Evolutionary conservation across 2,329 filamentous ascomycete genomes (phyloP).

Genomic region (Cytospora mali): DNA sequence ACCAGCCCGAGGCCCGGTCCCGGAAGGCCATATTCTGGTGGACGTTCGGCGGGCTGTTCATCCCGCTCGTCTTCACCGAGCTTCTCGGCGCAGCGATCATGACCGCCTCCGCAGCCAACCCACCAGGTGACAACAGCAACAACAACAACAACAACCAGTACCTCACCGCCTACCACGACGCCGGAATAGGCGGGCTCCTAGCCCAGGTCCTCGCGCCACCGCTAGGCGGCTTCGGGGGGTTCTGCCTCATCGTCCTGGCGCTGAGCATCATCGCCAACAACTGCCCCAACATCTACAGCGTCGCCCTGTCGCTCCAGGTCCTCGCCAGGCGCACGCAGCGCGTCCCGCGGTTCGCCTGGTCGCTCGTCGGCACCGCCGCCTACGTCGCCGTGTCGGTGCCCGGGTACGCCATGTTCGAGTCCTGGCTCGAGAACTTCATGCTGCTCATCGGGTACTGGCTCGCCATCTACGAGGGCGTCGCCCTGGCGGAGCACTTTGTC

Average conservation of each 20-base stretch:
- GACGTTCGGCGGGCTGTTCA: conserved; percentile 69
- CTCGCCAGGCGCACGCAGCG: conserved; percentile 59
- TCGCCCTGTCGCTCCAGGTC: conserved; percentile 68
- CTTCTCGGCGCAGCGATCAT: conserved; percentile 72
- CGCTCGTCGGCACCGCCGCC: conserved; percentile 59
- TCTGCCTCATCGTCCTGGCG: conserved; percentile 69
- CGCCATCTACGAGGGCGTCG: conserved; percentile 70
- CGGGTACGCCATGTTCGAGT: conserved; percentile 66
- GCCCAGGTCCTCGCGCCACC: conserved; percentile 64
- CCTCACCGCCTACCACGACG: conserved; percentile 41
- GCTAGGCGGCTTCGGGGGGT: conserved; percentile 70
- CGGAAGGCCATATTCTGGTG: conserved; percentile 67
- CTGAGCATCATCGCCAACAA: conserved; percentile 72
- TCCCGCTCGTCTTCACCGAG: conserved; percentile 74
- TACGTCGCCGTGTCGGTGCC: conserved; percentile 73
- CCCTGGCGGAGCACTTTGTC: conserved; percentile 67
- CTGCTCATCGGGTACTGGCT: conserved; percentile 72
- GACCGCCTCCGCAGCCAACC: conserved; percentile 61
- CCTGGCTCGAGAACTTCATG: conserved; percentile 72
- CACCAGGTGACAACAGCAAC: neutral
- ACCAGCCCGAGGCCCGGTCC: conserved; percentile 66
- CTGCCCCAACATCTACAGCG: conserved; percentile 73
- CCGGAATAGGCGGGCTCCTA: conserved; percentile 66
- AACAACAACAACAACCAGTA: conserved; percentile 55
- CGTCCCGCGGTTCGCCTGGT: conserved; percentile 71